Percentiles rank a stretch among this genome's conserved stretches.
Conservation (phyloP, 495 filamentous ascomycete species). For the Elasticomyces elasticus region DNA sequence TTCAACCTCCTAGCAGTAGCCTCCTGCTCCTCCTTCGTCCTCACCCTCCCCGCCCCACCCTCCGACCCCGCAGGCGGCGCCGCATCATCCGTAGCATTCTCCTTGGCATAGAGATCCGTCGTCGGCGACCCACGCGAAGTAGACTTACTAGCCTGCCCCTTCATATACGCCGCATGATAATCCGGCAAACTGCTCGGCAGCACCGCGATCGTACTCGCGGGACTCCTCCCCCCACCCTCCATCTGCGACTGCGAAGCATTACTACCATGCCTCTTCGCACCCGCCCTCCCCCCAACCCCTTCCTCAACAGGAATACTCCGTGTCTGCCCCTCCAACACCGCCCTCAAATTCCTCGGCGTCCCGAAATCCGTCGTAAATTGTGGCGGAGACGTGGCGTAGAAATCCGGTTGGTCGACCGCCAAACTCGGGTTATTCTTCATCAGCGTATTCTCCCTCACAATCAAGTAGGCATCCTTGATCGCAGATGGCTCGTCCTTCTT, state of each 20-base stretch:
- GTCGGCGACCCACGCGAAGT: no score
- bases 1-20: constrained; percentile 66
- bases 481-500: constrained; percentile 86
- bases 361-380: not conserved
- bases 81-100: not conserved
- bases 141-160: constrained; percentile 32
- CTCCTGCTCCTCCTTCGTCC: constrained; percentile 51
- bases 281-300: no score
- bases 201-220: constrained; percentile 73
- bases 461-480: constrained; percentile 97
- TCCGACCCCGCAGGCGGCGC: no score
- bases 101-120: no score
- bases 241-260: constrained; percentile 23
- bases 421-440: constrained; percentile 75
- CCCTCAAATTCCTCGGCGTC: no score
- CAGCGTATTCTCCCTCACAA: constrained; percentile 93
- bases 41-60: no score
- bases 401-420: constrained; percentile 37
- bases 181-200: constrained; percentile 80
- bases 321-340: no score
- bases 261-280: constrained; percentile 29
- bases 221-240: constrained; percentile 21
- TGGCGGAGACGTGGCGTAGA: constrained; percentile 31
- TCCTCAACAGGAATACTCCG: no score
- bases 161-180: constrained; percentile 84